phyloP scores from a whole-genome alignment of 2,329 filamentous ascomycete genomes.

The Alternaria postmessia region DNA sequence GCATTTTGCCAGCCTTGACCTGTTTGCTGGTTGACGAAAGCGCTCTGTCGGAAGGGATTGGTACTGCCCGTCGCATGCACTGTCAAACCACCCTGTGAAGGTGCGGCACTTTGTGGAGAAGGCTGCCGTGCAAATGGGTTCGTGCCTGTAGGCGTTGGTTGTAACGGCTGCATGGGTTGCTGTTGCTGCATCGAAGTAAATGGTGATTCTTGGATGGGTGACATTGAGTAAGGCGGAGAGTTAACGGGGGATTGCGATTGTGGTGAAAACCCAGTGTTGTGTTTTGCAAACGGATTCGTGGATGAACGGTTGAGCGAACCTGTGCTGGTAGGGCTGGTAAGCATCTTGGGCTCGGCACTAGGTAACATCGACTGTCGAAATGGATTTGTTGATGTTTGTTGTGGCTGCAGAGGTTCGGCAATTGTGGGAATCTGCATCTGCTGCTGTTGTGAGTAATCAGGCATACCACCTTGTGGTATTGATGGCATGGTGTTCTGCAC shows the following conservation, averaged over 20 bases:
- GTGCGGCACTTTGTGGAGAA: conserved; percentile 50
- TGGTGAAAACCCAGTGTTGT: conserved; percentile 42
- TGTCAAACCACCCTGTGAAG: conserved; percentile 53
- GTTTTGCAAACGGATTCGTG: conserved; percentile 88
- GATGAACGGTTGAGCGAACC: conserved; percentile 66
- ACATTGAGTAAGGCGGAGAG: conserved; percentile 39
- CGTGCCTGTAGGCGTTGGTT: conserved; percentile 71
- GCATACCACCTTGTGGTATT: conserved; percentile 60
- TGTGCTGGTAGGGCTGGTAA: conserved; percentile 45
- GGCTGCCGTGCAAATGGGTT: conserved; percentile 73
- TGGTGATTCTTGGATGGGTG: conserved; percentile 41
- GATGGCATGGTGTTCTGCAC: conserved; percentile 54
- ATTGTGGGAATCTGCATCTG: conserved; percentile 42
- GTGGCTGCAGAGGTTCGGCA: conserved; percentile 56
- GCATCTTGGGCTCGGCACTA: conserved; percentile 38
- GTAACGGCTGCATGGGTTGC: conserved; percentile 43
- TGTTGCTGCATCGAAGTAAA: conserved; percentile 50
- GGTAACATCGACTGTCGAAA: conserved; percentile 90
- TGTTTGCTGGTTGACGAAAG: conserved; percentile 87
- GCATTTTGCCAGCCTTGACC: conserved; percentile 88
- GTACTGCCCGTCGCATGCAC: conserved; percentile 87
- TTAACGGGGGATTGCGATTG: conserved; percentile 36
- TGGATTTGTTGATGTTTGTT: conserved; percentile 78
- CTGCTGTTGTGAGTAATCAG: conserved; percentile 55
- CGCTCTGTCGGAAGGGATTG: conserved; percentile 92